These are phyloP conservation scores for Ceratocystis lukuohia DNA, from an alignment of 2,329 filamentous ascomycete species.

Conservation along the genomic window DNA sequence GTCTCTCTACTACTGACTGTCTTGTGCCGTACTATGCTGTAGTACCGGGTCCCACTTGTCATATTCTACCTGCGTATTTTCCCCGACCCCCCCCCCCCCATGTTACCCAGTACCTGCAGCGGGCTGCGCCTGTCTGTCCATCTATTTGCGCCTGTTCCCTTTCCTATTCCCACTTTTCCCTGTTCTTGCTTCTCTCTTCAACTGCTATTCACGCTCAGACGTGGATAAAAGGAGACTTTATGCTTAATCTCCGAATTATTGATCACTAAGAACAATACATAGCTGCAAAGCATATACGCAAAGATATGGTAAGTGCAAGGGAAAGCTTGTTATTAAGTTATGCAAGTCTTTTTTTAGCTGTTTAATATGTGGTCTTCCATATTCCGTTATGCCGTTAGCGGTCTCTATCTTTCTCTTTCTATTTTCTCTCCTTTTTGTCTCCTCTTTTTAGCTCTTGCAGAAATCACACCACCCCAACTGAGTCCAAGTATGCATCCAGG, in stretches of 20 bases:
- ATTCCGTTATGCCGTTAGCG: neutral
- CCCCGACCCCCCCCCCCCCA: too few relatives aligned
- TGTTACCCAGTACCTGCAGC: neutral
- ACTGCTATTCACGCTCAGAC: neutral
- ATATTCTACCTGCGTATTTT: too few relatives aligned
- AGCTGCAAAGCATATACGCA: neutral
- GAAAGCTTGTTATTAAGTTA: neutral
- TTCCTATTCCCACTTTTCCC: neutral
- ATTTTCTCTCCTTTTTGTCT: neutral
- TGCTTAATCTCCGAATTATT: slow-evolving; percentile 5
- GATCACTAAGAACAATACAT: neutral
- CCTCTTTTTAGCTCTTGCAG: neutral
- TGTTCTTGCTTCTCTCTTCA: neutral
- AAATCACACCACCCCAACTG: neutral
- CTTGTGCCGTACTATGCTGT: too few relatives aligned
- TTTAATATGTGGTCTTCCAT: neutral
- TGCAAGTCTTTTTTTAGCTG: neutral
- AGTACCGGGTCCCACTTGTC: too few relatives aligned
- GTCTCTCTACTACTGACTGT: too few relatives aligned
- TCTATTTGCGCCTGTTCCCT: too few relatives aligned
- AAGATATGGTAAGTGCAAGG: neutral
- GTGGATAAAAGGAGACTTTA: slow-evolving; percentile 1
- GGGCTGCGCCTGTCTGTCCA: neutral
- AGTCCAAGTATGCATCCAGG: too few relatives aligned
- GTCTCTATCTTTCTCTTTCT: neutral